These are phyloP conservation scores for Colletotrichum neosansevieriae DNA, from an alignment of 2,329 filamentous ascomycete species.

Conservation along the genomic window DNA sequence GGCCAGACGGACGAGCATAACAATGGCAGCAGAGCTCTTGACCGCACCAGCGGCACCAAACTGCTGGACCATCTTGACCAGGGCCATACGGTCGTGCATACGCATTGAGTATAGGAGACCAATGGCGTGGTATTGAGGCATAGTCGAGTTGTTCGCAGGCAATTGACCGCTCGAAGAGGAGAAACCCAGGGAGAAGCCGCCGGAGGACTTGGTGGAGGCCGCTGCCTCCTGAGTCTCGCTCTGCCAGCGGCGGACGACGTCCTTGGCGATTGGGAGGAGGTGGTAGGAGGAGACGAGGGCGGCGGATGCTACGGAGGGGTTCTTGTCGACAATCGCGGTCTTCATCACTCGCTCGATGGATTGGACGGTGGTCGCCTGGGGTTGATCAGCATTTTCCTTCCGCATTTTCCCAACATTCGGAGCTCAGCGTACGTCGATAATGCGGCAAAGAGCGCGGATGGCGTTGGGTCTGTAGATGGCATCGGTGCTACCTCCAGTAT, in stretches of 20 bases:
- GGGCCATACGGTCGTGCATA: constrained; percentile 94
- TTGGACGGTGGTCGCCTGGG: constrained; percentile 90
- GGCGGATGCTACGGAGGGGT: constrained; percentile 94
- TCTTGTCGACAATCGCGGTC: constrained; percentile 99
- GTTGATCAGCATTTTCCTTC: constrained; percentile 29
- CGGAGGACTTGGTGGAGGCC: constrained; percentile 86
- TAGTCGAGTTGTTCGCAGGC: constrained; percentile 92
- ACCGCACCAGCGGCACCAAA: constrained; percentile 91
- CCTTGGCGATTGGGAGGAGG: constrained; percentile 92
- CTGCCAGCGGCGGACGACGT: constrained; percentile 97
- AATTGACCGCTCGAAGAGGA: constrained; percentile 81
- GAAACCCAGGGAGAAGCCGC: constrained; percentile 92
- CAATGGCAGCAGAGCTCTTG: constrained; percentile 92
- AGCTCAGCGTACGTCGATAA: constrained; percentile 82
- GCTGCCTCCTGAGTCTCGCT: constrained; percentile 98
- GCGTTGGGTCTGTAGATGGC: constrained; percentile 95
- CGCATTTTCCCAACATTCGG: constrained; percentile 19
- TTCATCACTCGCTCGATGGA: constrained; percentile 99
- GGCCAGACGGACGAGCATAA: constrained; percentile 92
- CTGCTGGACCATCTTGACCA: constrained; percentile 99
- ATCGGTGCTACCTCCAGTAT: constrained; percentile 94
- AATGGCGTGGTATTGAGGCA: constrained; percentile 99
- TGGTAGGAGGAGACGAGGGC: constrained; percentile 98
- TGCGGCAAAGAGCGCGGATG: constrained; percentile 93
- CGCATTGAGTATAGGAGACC: constrained; percentile 98